These are phyloP conservation scores for Diaporthe caulivora DNA, from an alignment of 2,329 filamentous ascomycete genomes.

Conservation along the genomic window DNA sequence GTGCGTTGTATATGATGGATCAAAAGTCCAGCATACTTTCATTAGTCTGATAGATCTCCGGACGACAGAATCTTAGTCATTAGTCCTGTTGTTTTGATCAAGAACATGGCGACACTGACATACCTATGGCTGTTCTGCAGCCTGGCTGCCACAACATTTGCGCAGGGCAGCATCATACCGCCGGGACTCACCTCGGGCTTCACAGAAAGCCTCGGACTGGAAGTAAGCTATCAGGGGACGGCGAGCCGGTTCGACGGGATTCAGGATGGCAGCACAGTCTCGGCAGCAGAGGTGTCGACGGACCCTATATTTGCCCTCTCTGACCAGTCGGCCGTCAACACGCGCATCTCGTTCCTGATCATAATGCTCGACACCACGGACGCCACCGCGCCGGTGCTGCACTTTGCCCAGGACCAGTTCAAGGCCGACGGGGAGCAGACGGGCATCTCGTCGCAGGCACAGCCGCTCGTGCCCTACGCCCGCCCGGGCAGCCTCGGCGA, in stretches of 20 bases:
- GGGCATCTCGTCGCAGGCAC: slow-evolving; percentile 7
- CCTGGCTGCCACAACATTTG: background rate
- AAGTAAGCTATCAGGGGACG: slow-evolving; percentile 10
- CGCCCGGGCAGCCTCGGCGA: slow-evolving; percentile 15
- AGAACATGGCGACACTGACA: background rate
- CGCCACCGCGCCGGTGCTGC: background rate
- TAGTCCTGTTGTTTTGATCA: background rate
- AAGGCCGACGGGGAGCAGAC: slow-evolving; percentile 19
- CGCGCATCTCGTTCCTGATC: slow-evolving; percentile 11
- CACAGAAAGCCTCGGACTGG: slow-evolving; percentile 4
- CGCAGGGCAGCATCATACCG: background rate
- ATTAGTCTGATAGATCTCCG: slow-evolving; percentile 23
- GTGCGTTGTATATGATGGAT: background rate
- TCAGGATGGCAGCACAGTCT: background rate
- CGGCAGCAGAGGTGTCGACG: background rate
- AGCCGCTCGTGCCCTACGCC: slow-evolving; percentile 18
- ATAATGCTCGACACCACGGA: slow-evolving; percentile 31
- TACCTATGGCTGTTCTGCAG: background rate
- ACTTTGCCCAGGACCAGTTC: slow-evolving; percentile 27
- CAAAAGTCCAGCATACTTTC: slow-evolving; percentile 16
- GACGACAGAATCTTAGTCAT: slow-evolving; percentile 10
- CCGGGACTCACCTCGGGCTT: background rate
- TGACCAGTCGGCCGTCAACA: slow-evolving; percentile 14
- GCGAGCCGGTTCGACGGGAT: slow-evolving; percentile 20
- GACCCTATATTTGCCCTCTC: slow-evolving; percentile 7